Base-by-base conservation (phyloP, 331 rosid genomes). In the Pyrus hybrid region DNA sequence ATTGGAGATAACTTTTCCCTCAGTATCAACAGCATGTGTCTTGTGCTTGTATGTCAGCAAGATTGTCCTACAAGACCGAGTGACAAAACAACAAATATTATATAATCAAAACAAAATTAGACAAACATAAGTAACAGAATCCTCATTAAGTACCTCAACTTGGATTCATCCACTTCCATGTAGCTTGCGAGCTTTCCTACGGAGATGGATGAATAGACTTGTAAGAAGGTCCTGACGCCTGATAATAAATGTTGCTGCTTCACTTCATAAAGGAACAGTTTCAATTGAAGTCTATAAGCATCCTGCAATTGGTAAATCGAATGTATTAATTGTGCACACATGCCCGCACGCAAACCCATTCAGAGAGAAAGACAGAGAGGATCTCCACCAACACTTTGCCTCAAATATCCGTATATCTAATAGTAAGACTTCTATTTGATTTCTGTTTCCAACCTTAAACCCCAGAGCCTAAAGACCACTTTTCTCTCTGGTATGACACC, bases 91-190 rank as follows among this genome's bases (percentile, higher is more conserved):
- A 2, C 45, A 45, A 45, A 53, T 35, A 63, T 56, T 33, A 18
- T 30, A 76, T 45, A 71, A 58, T 23, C 74, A 74, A n/a, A 71
- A 25, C 28, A 37, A 20, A 22, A 71, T 62, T 33, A 64, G 25
- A 71, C 71, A 9, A 37, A 67, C n/a, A 29, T 43, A 8, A 13
- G 35, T 43, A 77, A 9, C 25, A 64, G 45, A 43, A 68, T 74
- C 75, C 23, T 23, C 26, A 63, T 18, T 56, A 76, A 74, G 71
- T 74, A 94, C 99, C 99, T 92, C 87, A 92, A 83, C 68, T 94
- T 90, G 12, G 97, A 83, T 78, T 92, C 99, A 85, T 95, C 98
- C 81, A 90, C 97, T 86, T 95, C 97, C 97, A 92, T 92, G 82
- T 90, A 95, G 84, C 84, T 92, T 11, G 98, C 99, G 72, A 95